Base-by-base conservation (phyloP, 805 yeast species). In the Millerozyma miso region DNA sequence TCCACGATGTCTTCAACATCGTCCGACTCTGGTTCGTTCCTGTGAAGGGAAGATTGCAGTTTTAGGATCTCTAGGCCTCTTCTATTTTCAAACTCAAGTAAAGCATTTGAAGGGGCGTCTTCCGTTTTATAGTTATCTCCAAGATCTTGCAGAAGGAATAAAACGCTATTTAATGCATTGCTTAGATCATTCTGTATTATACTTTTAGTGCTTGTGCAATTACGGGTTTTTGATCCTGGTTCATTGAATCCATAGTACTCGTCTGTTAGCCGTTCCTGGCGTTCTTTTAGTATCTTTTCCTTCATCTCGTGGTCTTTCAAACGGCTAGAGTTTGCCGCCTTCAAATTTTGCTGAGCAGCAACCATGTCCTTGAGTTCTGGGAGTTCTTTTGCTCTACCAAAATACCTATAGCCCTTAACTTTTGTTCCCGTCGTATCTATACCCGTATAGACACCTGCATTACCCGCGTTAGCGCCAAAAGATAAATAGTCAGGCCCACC, bases 331-430 rank as follows among this genome's bases (percentile, higher is more conserved):
- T 42, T 55, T 51, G 35, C 69, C 62, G 33, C 67, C 37, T 37
- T 38, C 33, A 19, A 33, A 18, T 35, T 42, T 29, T 43, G 44
- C 34, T 51, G 48, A 13, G 46, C 44, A 39, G 58, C 52, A n/a
- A 61, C 29, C 6, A 58, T 38, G 33, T 51, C 44, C 43, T 60
- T 58, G 3, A 85, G 90, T 47, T 86, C 96, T 0, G 88, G 85
- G 6, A 89, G 63, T 35, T 88, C 91, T 40, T 78, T 71, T 0
- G 96, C 96, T 38, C 96, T 63, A 0, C 97, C 97, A 62, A 80
- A 90, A 60, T 85, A 90, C 42, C 84, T 65, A 49, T 79, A 80
- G 0, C 88, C 88, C 33, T 74, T 67, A 1, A 76, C 57, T 14
- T 52, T 46, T 4, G 49, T 31, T 6, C 66, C 65, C 19, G 47